Percentiles rank a stretch among this genome's conserved stretches.
Conservation (phyloP, 176 grass and related monocot genomes). For the Oryza nivara region DNA sequence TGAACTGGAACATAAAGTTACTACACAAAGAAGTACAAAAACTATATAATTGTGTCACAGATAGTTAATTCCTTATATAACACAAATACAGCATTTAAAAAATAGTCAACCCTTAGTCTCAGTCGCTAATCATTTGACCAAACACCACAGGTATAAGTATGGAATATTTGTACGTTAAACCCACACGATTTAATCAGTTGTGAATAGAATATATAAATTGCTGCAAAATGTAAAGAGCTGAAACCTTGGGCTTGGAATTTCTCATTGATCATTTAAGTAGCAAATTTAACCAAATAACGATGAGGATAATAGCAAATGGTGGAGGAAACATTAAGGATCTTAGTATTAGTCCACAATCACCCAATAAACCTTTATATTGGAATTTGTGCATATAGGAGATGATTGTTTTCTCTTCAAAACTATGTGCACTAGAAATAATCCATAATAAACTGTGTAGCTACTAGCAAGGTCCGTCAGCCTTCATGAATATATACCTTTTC, state of each 20-base stretch:
- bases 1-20: conserved; percentile 20
- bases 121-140: conserved; percentile 4
- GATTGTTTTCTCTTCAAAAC: not conserved
- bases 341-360: not conserved
- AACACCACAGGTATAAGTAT: conserved; percentile 3
- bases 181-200: not conserved
- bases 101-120: not conserved
- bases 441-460: not conserved
- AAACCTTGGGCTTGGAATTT: conserved; percentile 7
- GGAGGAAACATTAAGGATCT: not conserved
- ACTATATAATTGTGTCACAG: not conserved
- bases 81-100: conserved; percentile 6
- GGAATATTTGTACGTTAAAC: conserved; percentile 16
- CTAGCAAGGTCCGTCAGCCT: not conserved
- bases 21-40: not conserved
- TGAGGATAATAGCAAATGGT: conserved; percentile 11
- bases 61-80: conserved; percentile 9
- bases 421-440: not conserved
- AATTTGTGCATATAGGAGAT: not conserved
- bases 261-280: not conserved
- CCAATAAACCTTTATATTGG: not conserved
- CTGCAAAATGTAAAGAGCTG: not conserved
- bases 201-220: conserved; percentile 6
- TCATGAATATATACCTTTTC: conserved; percentile 6
- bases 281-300: not conserved